Percentiles rank a stretch among this genome's conserved stretches.
Evolutionary conservation across 441 rosid genomes (phyloP).

Genomic region (Eutrema salsugineum): DNA sequence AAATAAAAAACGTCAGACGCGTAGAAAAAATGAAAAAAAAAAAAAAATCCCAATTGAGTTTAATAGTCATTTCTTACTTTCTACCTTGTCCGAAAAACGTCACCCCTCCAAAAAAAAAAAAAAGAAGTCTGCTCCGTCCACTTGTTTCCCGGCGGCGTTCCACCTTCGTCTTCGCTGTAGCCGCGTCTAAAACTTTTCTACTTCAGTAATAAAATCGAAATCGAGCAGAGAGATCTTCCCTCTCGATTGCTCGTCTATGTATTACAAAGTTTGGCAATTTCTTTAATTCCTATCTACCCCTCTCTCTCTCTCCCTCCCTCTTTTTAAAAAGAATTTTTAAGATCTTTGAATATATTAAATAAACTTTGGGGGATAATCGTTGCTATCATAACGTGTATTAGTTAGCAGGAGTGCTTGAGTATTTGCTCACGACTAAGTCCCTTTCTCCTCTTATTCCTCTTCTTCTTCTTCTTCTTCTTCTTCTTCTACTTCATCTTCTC

Average conservation of each 20-base stretch:
- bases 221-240: constrained; percentile 4
- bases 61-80: not conserved
- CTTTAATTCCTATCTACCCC: too few relatives aligned
- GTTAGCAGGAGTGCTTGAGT: constrained; percentile 39
- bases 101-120: not conserved
- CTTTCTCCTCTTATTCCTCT: not conserved
- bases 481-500: not conserved
- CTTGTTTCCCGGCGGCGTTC: constrained; percentile 16
- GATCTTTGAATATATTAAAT: constrained; percentile 1
- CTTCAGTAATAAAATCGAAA: not conserved
- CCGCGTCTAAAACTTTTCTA: constrained; percentile 16
- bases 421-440: constrained; percentile 48
- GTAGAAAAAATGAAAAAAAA: not conserved
- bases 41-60: not conserved
- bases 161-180: constrained; percentile 4
- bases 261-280: not conserved
- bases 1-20: constrained; percentile 4
- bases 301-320: not conserved
- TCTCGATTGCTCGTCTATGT: not conserved
- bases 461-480: not conserved
- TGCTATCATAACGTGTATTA: constrained; percentile 23
- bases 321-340: not conserved
- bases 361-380: not conserved
- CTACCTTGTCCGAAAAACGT: constrained; percentile 31
- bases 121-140: not conserved